Evolutionary conservation across 495 filamentous ascomycete species (phyloP).

Genomic region (Penicillium lividum): DNA sequence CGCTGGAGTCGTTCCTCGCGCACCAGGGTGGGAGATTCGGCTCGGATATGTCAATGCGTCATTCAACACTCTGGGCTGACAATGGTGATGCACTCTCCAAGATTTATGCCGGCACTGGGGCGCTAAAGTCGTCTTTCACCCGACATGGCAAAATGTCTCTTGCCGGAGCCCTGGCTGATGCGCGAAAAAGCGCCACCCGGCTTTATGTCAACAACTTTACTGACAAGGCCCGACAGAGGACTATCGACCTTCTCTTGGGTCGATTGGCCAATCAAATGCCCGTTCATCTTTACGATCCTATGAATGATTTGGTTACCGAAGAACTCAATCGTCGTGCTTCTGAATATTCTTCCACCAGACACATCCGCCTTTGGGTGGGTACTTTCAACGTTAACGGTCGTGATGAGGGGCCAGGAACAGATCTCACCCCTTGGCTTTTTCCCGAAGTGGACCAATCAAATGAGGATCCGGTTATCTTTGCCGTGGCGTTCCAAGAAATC

Average conservation of each 20-base stretch:
- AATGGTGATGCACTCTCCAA: conserved; percentile 93
- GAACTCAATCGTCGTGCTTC: conserved; percentile 65
- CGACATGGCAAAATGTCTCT: conserved; percentile 93
- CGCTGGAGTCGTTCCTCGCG: conserved; percentile 73
- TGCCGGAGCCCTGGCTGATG: conserved; percentile 91
- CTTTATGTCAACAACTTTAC: conserved; percentile 97
- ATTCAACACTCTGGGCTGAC: conserved; percentile 95
- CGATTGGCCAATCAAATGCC: conserved; percentile 79
- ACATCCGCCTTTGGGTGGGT: conserved; percentile 71
- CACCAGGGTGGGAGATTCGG: conserved; percentile 65
- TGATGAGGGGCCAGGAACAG: conserved; percentile 69
- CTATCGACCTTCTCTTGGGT: conserved; percentile 88
- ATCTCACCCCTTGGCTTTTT: conserved; percentile 81
- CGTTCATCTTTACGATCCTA: conserved; percentile 87
- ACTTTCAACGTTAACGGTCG: conserved; percentile 95
- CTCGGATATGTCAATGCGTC: conserved; percentile 84
- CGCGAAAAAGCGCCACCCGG: conserved; percentile 87
- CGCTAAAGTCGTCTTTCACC: conserved; percentile 95
- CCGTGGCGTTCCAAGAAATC: conserved; percentile 95
- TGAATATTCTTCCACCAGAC: conserved; percentile 55
- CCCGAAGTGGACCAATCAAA: conserved; percentile 52
- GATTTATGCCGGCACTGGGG: conserved; percentile 96
- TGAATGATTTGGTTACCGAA: conserved; percentile 81
- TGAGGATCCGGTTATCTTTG: conserved; percentile 61
- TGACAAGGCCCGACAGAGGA: conserved; percentile 89